Evolutionary conservation across 2,329 filamentous ascomycete species (phyloP).

Genomic region (Cordyceps sp.): DNA sequence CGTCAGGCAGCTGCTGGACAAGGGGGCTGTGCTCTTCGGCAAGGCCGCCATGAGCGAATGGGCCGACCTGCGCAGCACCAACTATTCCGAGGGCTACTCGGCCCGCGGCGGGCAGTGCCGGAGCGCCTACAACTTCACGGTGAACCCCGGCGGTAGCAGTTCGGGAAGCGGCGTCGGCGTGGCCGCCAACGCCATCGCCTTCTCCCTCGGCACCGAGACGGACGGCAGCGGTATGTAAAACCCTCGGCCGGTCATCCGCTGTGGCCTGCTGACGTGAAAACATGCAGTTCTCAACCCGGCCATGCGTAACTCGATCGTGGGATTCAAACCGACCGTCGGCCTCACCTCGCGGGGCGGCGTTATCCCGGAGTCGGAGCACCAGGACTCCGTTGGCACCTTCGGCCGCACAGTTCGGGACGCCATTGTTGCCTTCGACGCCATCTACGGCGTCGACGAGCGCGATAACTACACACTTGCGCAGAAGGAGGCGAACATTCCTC

Average conservation of each 20-base stretch:
- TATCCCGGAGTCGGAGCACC: conserved; percentile 49
- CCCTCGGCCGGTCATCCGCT: too few species aligned
- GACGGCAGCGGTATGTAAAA: conserved; percentile 49
- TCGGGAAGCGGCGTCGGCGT: conserved; percentile 51
- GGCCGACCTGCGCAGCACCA: conserved; percentile 53
- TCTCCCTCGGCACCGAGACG: conserved; percentile 58
- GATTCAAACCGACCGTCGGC: conserved; percentile 62
- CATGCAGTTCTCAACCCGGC: conserved; percentile 49
- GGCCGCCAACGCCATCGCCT: conserved; percentile 42
- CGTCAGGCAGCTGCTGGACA: conserved; percentile 41
- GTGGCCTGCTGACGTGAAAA: too few species aligned
- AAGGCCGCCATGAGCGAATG: conserved; percentile 59
- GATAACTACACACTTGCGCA: conserved; percentile 57
- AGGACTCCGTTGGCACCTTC: conserved; percentile 54
- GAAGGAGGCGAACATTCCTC: conserved; percentile 54
- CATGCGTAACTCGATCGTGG: conserved; percentile 50
- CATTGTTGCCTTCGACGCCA: conserved; percentile 47
- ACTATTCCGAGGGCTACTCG: conserved; percentile 53
- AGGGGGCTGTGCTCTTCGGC: conserved; percentile 53
- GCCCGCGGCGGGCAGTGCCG: conserved; percentile 46
- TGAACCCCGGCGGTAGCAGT: conserved; percentile 52
- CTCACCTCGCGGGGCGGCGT: conserved; percentile 47
- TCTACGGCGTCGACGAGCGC: conserved; percentile 43
- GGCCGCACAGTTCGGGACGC: conserved; percentile 55
- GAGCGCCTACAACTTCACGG: conserved; percentile 51